phyloP scores from a whole-genome alignment of 116 monocot species.

The Phalaenopsis hybrid region DNA sequence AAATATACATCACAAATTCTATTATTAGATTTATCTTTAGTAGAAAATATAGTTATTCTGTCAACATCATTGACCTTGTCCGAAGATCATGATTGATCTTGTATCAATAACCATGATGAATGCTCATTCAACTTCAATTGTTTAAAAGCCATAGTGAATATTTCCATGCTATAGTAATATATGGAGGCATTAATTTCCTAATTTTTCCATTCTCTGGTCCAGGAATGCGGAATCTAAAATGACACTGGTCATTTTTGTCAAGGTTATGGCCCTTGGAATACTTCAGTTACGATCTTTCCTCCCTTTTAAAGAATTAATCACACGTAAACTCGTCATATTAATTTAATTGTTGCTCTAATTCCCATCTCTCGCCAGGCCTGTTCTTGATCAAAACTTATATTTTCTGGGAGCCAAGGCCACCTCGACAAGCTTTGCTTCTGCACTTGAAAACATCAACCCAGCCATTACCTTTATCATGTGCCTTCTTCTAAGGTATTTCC shows the following conservation, averaged over 20 bases:
- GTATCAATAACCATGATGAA: too few species aligned
- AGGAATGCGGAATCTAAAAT: constrained; percentile 24
- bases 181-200: too few species aligned
- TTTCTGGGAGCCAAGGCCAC: constrained; percentile 32
- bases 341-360: not conserved
- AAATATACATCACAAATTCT: too few species aligned
- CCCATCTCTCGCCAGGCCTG: constrained; percentile 19
- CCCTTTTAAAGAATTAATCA: not conserved
- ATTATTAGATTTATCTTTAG: too few species aligned
- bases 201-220: not conserved
- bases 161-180: too few species aligned
- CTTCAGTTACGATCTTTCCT: constrained; percentile 24
- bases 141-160: too few species aligned
- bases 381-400: constrained; percentile 45
- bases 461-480: constrained; percentile 39
- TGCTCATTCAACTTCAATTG: too few species aligned
- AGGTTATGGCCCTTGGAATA: constrained; percentile 29
- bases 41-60: too few species aligned
- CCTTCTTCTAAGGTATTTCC: constrained; percentile 20
- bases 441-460: constrained; percentile 37
- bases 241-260: constrained; percentile 21
- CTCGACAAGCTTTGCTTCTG: constrained; percentile 29
- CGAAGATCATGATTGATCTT: too few species aligned
- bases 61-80: too few species aligned
- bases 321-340: not conserved